phyloP scores from a whole-genome alignment of 495 filamentous ascomycete genomes.

The Delitschia confertaspora region DNA sequence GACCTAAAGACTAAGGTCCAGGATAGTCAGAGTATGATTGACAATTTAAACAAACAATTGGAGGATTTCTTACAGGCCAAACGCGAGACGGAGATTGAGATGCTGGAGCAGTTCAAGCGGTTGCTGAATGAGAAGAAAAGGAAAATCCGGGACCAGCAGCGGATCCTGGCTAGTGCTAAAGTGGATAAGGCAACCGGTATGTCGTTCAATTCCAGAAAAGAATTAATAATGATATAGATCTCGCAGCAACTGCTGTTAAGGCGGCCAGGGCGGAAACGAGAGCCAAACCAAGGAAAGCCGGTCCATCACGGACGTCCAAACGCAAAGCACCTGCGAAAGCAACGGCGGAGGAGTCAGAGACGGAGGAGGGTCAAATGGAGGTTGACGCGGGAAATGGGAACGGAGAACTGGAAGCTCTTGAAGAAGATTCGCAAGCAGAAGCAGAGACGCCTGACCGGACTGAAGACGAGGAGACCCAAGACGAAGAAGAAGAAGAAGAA shows the following conservation, averaged over 20 bases:
- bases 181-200: constrained; percentile 40
- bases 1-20: constrained; percentile 40
- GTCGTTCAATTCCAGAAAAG: background rate
- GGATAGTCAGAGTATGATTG: constrained; percentile 39
- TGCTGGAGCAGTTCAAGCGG: constrained; percentile 61
- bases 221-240: background rate
- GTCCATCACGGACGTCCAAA: constrained; percentile 27
- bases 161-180: constrained; percentile 53
- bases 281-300: constrained; percentile 18
- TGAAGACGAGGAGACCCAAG: constrained; percentile 9
- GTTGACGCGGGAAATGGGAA: constrained; percentile 19
- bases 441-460: constrained; percentile 13
- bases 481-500: no score
- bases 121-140: constrained; percentile 81
- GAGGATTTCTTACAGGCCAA: constrained; percentile 35
- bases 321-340: constrained; percentile 26
- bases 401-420: constrained; percentile 13
- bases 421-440: constrained; percentile 7
- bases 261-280: constrained; percentile 13
- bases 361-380: constrained; percentile 25
- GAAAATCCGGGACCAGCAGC: constrained; percentile 79
- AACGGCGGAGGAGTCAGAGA: constrained; percentile 12
- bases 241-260: constrained; percentile 9
- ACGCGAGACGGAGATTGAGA: constrained; percentile 54
- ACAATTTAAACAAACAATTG: constrained; percentile 32